A percentile compares a stretch with the other conserved stretches of the same genome.
Evolutionary conservation across 169 alveolate species (phyloP).

Genomic region (Eimeria necatrix): DNA sequence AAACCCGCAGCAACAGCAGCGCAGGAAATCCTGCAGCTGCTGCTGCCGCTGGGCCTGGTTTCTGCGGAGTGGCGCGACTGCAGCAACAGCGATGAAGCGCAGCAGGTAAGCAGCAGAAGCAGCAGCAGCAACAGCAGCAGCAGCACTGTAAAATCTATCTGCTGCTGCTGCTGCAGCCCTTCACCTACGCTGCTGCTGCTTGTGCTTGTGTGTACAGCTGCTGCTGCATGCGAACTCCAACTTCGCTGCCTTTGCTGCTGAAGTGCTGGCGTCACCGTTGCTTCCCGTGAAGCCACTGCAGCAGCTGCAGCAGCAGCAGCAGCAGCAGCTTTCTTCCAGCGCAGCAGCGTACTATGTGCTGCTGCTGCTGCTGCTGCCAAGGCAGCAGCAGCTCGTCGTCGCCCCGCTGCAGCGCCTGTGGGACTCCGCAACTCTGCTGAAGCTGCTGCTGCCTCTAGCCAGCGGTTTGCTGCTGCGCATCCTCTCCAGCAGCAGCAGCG

Average conservation of each 20-base stretch:
- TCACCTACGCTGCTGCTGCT: conserved; percentile 34
- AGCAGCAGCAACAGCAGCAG: conserved; percentile 22
- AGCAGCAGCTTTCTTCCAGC: too few relatives aligned
- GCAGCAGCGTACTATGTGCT: too few relatives aligned
- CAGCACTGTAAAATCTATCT: conserved; percentile 4
- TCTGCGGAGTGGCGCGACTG: conserved; percentile 9
- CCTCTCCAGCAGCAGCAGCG: background rate
- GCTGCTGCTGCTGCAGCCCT: conserved; percentile 37
- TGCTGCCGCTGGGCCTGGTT: conserved; percentile 23
- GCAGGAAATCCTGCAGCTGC: background rate
- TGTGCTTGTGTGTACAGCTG: too few relatives aligned
- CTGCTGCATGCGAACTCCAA: too few relatives aligned
- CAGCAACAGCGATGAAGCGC: conserved; percentile 57
- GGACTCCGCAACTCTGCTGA: background rate
- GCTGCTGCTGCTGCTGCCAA: conserved; percentile 55
- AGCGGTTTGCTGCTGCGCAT: conserved; percentile 49
- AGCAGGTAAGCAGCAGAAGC: conserved; percentile 33
- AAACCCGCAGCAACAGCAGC: background rate
- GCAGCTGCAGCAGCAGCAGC: conserved; percentile 52
- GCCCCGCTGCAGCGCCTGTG: conserved; percentile 49
- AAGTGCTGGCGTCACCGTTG: too few relatives aligned
- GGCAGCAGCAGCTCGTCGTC: background rate
- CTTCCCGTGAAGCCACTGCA: background rate
- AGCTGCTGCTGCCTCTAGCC: conserved; percentile 59
- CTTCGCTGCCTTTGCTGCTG: too few relatives aligned